Percentiles rank a stretch among this genome's conserved stretches.
These are phyloP conservation scores for Cyberlindnera nakhonratchasimensis DNA, from an alignment of 805 yeast species.

Conservation along the genomic window DNA sequence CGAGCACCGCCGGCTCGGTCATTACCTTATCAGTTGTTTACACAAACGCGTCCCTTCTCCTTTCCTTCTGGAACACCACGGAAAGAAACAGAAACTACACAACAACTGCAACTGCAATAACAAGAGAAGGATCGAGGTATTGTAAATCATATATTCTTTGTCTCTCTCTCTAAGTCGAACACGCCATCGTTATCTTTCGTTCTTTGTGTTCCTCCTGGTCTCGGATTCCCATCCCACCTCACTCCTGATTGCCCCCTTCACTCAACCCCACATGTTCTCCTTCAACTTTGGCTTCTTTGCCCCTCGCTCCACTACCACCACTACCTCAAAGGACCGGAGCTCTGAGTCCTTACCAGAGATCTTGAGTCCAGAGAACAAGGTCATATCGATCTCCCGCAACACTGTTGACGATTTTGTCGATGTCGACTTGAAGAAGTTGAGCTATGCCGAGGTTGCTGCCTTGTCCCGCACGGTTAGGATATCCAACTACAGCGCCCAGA, in stretches of 20 bases:
- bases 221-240: neutral
- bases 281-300: slow-evolving; percentile 11
- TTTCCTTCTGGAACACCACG: too few relatives aligned
- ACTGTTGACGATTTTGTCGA: slow-evolving; percentile 41
- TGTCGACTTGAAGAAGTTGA: slow-evolving; percentile 43
- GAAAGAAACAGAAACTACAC: neutral
- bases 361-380: slow-evolving; percentile 21
- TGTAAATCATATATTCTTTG: too few relatives aligned
- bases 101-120: neutral
- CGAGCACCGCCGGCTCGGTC: neutral
- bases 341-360: neutral
- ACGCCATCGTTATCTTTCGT: neutral
- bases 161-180: too few relatives aligned
- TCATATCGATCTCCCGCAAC: slow-evolving; percentile 17
- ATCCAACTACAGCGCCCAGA: neutral
- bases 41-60: slow-evolving; percentile 10
- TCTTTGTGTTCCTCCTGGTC: neutral
- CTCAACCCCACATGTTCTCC: slow-evolving; percentile 9
- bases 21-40: slow-evolving; percentile 14
- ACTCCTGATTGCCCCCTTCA: neutral
- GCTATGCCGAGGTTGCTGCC: slow-evolving; percentile 53
- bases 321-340: too few relatives aligned
- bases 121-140: neutral
- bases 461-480: slow-evolving; percentile 22
- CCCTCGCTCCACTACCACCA: neutral